Evolutionary conservation across 202 grass and related monocot genomes (phyloP).

Genomic region (Alloteropsis angusta): DNA sequence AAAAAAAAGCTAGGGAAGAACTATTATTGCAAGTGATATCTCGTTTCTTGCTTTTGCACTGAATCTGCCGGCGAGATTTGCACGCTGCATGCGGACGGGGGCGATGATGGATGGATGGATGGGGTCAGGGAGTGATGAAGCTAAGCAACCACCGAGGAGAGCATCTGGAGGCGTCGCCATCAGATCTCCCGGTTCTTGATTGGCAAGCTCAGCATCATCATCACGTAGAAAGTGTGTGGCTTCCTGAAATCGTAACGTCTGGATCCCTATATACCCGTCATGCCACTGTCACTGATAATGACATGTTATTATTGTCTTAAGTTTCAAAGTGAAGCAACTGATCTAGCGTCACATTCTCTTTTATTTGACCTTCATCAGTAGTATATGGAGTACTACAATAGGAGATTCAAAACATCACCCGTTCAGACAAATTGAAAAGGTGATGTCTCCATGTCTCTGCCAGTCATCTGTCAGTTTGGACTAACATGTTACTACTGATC

Average conservation of each 20-base stretch:
- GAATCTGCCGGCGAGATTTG: slow-evolving; percentile 2
- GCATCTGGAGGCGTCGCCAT: background rate
- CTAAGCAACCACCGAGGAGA: background rate
- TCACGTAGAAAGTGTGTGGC: slow-evolving; percentile 14
- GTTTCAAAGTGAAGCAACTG: background rate
- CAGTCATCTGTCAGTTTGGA: background rate
- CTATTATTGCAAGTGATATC: background rate
- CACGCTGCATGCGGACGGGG: background rate
- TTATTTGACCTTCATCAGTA: background rate
- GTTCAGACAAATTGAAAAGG: background rate
- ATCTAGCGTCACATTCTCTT: background rate
- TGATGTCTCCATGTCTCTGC: background rate
- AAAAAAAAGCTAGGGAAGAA: background rate
- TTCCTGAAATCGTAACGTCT: background rate
- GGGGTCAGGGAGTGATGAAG: background rate
- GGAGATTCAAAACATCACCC: background rate
- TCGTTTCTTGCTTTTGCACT: background rate
- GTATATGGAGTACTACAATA: too few species aligned
- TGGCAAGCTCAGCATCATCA: background rate
- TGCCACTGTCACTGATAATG: background rate
- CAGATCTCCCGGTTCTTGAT: background rate
- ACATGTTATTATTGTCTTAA: background rate
- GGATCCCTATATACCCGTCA: background rate
- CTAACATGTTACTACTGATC: background rate
- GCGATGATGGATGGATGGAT: background rate